Evolutionary conservation across 78 protist species (phyloP), one percentile per base, ranked within the genome.

Genomic region (Monocercomonoides exilis): DNA sequence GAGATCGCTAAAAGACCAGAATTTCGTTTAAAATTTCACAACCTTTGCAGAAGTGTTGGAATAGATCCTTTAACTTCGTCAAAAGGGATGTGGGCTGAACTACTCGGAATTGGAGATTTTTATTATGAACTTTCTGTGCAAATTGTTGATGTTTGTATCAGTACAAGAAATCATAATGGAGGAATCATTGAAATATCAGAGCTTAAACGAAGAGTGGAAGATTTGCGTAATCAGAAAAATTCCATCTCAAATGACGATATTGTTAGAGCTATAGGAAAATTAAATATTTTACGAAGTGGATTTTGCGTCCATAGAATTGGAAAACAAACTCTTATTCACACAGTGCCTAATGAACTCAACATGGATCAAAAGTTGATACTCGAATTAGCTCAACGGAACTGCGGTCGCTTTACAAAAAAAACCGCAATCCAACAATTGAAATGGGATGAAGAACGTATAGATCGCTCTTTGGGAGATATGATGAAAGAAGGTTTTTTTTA

Each of bases 81-180:
- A 41, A 93, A 93, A 88, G 97, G 98, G 2, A 91, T 96, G 81
- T 97, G 98, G 98, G 93, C 96, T 3, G 88, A 95, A 85, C 81
- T 92, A 6, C 90, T 97, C 0, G 99, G 99, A 3, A 90, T 97
- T 29, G 99, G 99, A 4, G 96, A 95, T 46, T 97, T 97, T 45
- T 97, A 95, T 89, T 95, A 93, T 85, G 94, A 95, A 33, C 89
- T 97, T 1, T 96, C 93, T 38, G 96, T 97, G 3, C 97, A 97
- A 89, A 90, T 95, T 11, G 87, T 94, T 3, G 95, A 93, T 3
- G 91, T 95, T 2, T 96, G 98, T 89, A 42, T 95, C 3, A 46
- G 46, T 41, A 91, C 95, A 5, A 87, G 96, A 4, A 21, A 84
- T 3, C 46, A 46, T 2, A 93, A 95, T 86, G 98, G 98, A 33